A percentile compares a stretch with the other conserved stretches of the same genome.
These are phyloP conservation scores for Neocallimastix lanati DNA, from an alignment of 192 early-diverging fungal genomes.

Conservation along the genomic window DNA sequence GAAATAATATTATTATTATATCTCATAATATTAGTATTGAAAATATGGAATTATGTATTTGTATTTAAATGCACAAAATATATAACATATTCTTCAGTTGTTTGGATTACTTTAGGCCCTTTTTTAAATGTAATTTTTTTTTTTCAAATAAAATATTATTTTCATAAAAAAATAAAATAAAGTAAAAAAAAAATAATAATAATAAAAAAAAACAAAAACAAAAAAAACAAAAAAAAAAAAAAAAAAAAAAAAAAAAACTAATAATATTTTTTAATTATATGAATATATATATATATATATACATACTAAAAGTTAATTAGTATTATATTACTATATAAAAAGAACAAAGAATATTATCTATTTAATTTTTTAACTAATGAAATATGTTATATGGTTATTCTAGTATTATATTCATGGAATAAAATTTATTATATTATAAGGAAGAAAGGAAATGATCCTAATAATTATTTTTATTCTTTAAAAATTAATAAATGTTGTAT, in stretches of 20 bases:
- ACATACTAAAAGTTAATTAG: neutral
- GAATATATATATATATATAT: too few species aligned
- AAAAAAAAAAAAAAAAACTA: too few species aligned
- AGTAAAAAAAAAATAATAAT: too few species aligned
- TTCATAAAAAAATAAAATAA: too few species aligned
- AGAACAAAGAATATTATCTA: too few species aligned
- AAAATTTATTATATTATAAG: neutral
- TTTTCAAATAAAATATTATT: too few species aligned
- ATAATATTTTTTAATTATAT: too few species aligned
- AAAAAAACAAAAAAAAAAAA: too few species aligned
- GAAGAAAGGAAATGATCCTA: neutral
- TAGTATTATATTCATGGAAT: neutral
- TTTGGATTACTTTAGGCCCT: neutral
- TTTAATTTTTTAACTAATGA: too few species aligned
- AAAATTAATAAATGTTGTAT: neutral
- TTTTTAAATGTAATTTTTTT: neutral
- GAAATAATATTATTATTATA: neutral
- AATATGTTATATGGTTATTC: neutral
- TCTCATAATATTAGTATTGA: neutral
- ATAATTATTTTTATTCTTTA: neutral
- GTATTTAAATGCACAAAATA: neutral
- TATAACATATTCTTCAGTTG: neutral
- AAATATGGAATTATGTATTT: neutral
- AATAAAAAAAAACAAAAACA: too few species aligned
- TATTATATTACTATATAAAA: neutral